A percentile compares a stretch with the other conserved stretches of the same genome.
These are phyloP conservation scores for Casuarina glauca DNA, from an alignment of 306 rosid species.

Conservation along the genomic window DNA sequence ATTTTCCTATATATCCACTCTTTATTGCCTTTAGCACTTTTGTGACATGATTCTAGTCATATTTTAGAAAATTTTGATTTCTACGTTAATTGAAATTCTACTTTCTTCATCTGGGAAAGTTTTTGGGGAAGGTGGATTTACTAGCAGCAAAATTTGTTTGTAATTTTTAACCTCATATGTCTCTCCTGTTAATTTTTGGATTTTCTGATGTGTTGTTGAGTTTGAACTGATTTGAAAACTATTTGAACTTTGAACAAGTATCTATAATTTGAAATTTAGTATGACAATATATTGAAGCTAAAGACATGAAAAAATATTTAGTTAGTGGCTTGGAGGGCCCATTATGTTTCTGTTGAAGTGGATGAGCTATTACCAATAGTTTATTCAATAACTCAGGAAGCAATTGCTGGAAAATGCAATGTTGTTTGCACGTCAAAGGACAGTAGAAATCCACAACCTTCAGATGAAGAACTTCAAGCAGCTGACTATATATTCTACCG, in stretches of 20 bases:
- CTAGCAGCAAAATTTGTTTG: neutral
- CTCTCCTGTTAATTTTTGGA: neutral
- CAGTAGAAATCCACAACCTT: constrained; percentile 58
- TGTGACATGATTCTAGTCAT: neutral
- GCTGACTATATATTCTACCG: constrained; percentile 81
- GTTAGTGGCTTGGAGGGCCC: neutral
- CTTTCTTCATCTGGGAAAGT: neutral
- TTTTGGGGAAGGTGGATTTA: neutral
- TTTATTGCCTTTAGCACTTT: neutral
- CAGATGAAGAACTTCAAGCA: constrained; percentile 44
- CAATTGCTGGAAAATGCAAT: constrained; percentile 84
- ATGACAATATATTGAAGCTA: neutral
- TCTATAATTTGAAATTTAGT: neutral
- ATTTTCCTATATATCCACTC: neutral
- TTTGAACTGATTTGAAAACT: neutral
- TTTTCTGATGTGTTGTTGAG: neutral
- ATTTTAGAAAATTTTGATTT: neutral
- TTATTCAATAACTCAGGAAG: constrained; percentile 57
- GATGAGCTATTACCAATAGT: neutral
- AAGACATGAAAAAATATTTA: neutral
- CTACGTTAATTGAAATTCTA: neutral
- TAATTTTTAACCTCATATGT: neutral
- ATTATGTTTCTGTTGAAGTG: neutral
- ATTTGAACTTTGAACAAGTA: neutral
- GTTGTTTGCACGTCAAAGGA: constrained; percentile 70